phyloP scores from a whole-genome alignment of 164 flowering plant genomes.

The Akebia trifoliata region DNA sequence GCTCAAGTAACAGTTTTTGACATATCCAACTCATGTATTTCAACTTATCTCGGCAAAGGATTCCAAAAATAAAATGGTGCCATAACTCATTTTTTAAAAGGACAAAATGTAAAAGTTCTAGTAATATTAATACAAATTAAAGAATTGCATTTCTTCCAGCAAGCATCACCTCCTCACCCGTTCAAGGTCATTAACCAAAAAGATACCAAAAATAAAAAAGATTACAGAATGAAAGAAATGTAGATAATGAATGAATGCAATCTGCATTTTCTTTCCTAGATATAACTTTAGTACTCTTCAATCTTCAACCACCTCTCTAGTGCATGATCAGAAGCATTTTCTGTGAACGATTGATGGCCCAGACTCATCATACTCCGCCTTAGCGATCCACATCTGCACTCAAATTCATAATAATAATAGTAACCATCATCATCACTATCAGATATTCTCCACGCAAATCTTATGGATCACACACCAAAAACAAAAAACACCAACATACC shows the following conservation, averaged over 20 bases:
- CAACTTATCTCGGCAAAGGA: no score
- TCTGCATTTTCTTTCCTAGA: conserved; percentile 19
- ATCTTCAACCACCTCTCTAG: conserved; percentile 3
- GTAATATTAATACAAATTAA: conserved; percentile 6
- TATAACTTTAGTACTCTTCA: background rate
- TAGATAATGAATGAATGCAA: conserved; percentile 5
- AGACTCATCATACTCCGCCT: conserved; percentile 19
- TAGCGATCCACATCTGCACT: conserved; percentile 45
- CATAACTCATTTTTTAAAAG: background rate
- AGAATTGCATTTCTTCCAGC: background rate
- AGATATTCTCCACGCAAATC: background rate
- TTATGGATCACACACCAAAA: background rate
- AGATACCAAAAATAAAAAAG: conserved; percentile 8
- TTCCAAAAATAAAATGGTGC: no score
- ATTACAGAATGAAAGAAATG: conserved; percentile 2
- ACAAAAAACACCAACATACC: conserved; percentile 21
- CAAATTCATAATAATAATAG: background rate
- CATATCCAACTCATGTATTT: no score
- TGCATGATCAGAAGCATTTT: conserved; percentile 32
- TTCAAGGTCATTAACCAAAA: conserved; percentile 3
- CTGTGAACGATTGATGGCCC: conserved; percentile 20
- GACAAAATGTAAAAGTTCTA: background rate
- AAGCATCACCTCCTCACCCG: background rate
- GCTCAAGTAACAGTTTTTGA: no score
- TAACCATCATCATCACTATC: background rate